Evolutionary conservation across 805 yeast species (phyloP).

Genomic region (Yarrowia hollandica): DNA sequence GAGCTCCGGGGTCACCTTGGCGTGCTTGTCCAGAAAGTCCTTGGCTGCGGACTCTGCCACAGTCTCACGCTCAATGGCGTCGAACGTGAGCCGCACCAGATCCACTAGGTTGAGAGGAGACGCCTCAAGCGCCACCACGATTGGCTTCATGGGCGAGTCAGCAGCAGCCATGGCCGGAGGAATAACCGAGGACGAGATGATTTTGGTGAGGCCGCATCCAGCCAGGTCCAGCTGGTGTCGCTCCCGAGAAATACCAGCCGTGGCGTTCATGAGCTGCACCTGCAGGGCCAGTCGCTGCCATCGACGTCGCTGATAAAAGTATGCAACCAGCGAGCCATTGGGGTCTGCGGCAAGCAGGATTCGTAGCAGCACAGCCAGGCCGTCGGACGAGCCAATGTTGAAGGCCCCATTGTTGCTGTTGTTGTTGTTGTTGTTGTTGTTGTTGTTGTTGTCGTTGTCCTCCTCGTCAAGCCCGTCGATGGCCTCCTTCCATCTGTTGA

Average conservation of each 20-base stretch:
- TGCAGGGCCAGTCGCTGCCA: slow-evolving; percentile 28
- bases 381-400: slow-evolving; percentile 11
- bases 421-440: not conserved
- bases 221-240: slow-evolving; percentile 27
- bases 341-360: slow-evolving; percentile 28
- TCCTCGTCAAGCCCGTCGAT: slow-evolving; percentile 24
- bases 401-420: not conserved
- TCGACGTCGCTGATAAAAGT: slow-evolving; percentile 27
- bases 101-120: slow-evolving; percentile 36
- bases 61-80: slow-evolving; percentile 35
- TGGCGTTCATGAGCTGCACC: slow-evolving; percentile 23
- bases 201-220: slow-evolving; percentile 12
- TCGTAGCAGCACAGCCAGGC: slow-evolving; percentile 25
- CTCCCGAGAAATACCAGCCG: slow-evolving; percentile 21
- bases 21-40: slow-evolving; percentile 39
- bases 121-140: slow-evolving; percentile 32
- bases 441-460: slow-evolving; percentile 18
- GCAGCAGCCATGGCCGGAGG: slow-evolving; percentile 25
- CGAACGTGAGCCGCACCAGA: slow-evolving; percentile 35
- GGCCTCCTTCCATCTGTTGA: slow-evolving; percentile 21
- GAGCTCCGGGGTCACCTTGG: slow-evolving; percentile 41
- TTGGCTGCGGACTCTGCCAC: slow-evolving; percentile 33
- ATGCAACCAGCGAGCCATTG: slow-evolving; percentile 24
- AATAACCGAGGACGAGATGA: slow-evolving; percentile 19
- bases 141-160: slow-evolving; percentile 30